Base-by-base conservation (phyloP, 192 early-diverging fungal genomes). In the Rhizoclosmatium globosum region DNA sequence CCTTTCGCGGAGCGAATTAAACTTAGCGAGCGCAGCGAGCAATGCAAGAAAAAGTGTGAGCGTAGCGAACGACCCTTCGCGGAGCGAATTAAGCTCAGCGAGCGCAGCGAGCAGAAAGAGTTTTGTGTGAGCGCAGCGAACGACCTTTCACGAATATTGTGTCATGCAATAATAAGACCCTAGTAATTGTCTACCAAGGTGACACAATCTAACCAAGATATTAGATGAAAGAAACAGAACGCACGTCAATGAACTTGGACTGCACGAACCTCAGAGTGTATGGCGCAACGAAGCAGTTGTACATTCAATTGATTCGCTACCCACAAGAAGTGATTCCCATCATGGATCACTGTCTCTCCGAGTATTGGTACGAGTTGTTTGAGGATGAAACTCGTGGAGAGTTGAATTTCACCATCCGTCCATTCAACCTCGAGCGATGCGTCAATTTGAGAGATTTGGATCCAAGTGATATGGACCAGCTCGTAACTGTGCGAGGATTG, bases 281-380 rank as follows among this genome's bases (percentile, higher is more conserved):
- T 79, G 81, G 83, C 58, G 85, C 88, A 4, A 77, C 86, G 4
- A 83, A 87, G n/a, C 89, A 92, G 69, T 85, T 99, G 50, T 97
- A 97, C 85, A 79, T 92, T 76, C 94, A 96, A 80, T 82, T 99
- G 56, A 84, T 95, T 21, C 93, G 95, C 47, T 99, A 97, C 83
- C 97, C 97, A 11, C 93, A 96, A 59, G 97, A 99, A 88, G 94
- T 99, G 44, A 92, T 99, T 80, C 94, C 96, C 0, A 85, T 97
- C 41, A 90, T 98, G 91, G 97, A 99, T 89, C 91, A 95, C 75
- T 90, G 91, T 9, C 81, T 97, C 64, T 92, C 92, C 1, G 91
- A 95, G 70, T 83, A 91, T 41, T 94, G 93, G 79, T 78, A 87
- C 45, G 89, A 93, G 46, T 77, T 88, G 44, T 94, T 92, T 80